These are phyloP conservation scores for Aspergillus egyptiacus DNA, from an alignment of 495 filamentous ascomycete species.

Conservation along the genomic window DNA sequence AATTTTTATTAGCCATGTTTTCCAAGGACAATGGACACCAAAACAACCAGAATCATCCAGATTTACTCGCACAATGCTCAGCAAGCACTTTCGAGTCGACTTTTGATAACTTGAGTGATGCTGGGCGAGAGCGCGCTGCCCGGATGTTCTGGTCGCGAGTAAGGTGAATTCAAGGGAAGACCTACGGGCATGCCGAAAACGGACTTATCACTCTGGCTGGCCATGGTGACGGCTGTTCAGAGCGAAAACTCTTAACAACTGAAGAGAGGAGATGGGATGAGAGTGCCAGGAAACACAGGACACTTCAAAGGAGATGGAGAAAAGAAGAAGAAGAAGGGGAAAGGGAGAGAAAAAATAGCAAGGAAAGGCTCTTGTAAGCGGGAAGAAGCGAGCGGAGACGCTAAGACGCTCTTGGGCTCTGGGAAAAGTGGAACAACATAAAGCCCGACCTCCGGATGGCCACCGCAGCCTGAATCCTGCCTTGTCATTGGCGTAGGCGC, in stretches of 20 bases:
- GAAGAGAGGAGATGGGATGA: constrained; percentile 38
- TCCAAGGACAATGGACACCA: neutral
- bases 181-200: constrained; percentile 81
- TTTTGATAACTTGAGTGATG: neutral
- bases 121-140: constrained; percentile 9
- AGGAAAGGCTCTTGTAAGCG: constrained; percentile 39
- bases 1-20: constrained; percentile 30
- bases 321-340: constrained; percentile 27
- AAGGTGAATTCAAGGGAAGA: constrained; percentile 12
- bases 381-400: constrained; percentile 38
- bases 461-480: neutral
- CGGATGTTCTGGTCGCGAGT: constrained; percentile 9
- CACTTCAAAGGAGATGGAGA: constrained; percentile 35
- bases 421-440: constrained; percentile 5
- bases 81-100: neutral
- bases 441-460: constrained; percentile 1
- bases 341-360: constrained; percentile 34
- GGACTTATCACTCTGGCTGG: constrained; percentile 60
- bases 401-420: constrained; percentile 22
- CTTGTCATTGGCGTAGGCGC: constrained; percentile 18
- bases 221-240: constrained; percentile 46
- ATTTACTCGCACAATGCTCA: neutral
- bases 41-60: neutral
- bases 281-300: constrained; percentile 36
- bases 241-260: constrained; percentile 31